These are phyloP conservation scores for Alternaria infectoria DNA, from an alignment of 2,329 filamentous ascomycete genomes.

Conservation along the genomic window DNA sequence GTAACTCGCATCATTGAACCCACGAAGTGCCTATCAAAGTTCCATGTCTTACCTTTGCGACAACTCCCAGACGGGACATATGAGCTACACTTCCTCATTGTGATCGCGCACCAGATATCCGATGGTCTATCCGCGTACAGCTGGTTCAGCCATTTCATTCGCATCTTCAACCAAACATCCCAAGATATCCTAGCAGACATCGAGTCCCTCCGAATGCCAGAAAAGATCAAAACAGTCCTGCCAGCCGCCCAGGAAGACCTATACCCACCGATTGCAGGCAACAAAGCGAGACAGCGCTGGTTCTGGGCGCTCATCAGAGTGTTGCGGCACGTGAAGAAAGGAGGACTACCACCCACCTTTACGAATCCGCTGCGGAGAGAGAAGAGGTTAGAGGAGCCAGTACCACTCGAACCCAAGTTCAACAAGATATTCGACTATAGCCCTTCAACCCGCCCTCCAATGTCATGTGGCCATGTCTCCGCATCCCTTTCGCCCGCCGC, in stretches of 20 bases:
- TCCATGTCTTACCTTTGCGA: constrained; percentile 49
- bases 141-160: constrained; percentile 52
- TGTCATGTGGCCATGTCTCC: constrained; percentile 44
- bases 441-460: constrained; percentile 37
- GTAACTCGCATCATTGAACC: constrained; percentile 50
- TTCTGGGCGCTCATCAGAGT: constrained; percentile 56
- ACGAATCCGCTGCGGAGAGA: constrained; percentile 49
- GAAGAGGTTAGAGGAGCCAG: constrained; percentile 16
- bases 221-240: constrained; percentile 37
- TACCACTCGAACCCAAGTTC: constrained; percentile 42
- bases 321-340: constrained; percentile 51
- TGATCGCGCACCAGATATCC: constrained; percentile 55
- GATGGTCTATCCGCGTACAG: constrained; percentile 52
- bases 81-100: constrained; percentile 45
- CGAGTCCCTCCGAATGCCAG: background rate
- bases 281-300: constrained; percentile 51
- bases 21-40: constrained; percentile 42
- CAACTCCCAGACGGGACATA: constrained; percentile 29
- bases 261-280: constrained; percentile 51
- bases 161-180: constrained; percentile 27
- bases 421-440: constrained; percentile 49
- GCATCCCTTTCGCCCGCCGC: constrained; percentile 41
- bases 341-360: constrained; percentile 49
- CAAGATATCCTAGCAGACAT: constrained; percentile 16
- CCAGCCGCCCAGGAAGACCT: constrained; percentile 56